These are phyloP conservation scores for Ramalina intermedia DNA, from an alignment of 495 filamentous ascomycete genomes.

Conservation along the genomic window DNA sequence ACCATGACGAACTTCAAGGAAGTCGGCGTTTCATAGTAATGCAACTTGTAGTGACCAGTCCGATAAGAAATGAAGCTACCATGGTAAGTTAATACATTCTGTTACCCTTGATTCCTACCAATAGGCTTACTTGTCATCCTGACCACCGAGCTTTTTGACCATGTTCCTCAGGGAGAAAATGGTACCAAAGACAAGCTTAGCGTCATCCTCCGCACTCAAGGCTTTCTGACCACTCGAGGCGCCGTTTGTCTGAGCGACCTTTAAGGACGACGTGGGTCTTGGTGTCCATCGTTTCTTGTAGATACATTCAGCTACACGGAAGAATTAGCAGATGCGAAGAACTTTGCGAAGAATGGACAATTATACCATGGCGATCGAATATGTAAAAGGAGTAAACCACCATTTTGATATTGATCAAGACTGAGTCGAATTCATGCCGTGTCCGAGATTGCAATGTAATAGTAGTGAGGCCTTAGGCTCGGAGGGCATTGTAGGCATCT, in stretches of 20 bases:
- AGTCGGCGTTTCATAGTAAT: constrained; percentile 96
- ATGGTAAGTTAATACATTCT: constrained; percentile 3
- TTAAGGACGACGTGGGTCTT: constrained; percentile 29
- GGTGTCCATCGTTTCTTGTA: constrained; percentile 73
- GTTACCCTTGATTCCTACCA: background rate
- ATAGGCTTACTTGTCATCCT: constrained; percentile 53
- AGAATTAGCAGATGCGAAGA: background rate
- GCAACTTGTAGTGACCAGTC: constrained; percentile 90
- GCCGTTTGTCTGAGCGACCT: constrained; percentile 26
- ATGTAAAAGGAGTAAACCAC: constrained; percentile 96
- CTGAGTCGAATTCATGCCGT: background rate
- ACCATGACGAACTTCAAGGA: constrained; percentile 94
- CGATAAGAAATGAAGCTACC: constrained; percentile 74
- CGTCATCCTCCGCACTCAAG: constrained; percentile 66
- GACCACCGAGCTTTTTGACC: constrained; percentile 84
- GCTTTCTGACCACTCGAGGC: constrained; percentile 21
- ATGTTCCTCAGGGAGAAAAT: constrained; percentile 94
- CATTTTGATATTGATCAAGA: constrained; percentile 38
- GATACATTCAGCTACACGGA: constrained; percentile 76
- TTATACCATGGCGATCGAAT: constrained; percentile 90
- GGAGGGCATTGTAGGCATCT: background rate
- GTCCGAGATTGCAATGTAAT: background rate
- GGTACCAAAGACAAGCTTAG: constrained; percentile 92
- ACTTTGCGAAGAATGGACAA: background rate
- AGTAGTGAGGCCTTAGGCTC: background rate